These are phyloP conservation scores for Ceratobasidium sp. DNA, from an alignment of 1,284 basidiomycete genomes.

Conservation along the genomic window DNA sequence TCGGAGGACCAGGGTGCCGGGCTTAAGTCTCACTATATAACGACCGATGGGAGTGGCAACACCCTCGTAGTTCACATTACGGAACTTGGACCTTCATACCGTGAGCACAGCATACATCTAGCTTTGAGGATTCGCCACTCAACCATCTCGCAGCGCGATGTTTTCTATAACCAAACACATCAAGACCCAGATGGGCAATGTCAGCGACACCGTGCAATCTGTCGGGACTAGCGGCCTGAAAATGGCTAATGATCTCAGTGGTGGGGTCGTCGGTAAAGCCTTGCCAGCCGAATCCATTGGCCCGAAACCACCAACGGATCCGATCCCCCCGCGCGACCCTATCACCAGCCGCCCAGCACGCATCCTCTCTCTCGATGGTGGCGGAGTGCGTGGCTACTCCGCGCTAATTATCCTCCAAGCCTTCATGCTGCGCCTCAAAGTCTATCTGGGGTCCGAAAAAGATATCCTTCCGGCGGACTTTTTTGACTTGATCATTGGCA, in stretches of 20 bases:
- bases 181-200: conserved; percentile 7
- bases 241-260: not conserved
- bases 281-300: not conserved
- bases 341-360: not conserved
- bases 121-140: not conserved
- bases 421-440: conserved; percentile 33
- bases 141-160: not conserved
- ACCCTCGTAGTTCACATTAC: not conserved
- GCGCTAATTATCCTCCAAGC: conserved; percentile 36
- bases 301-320: not conserved
- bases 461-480: conserved; percentile 12
- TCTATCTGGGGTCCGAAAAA: not conserved
- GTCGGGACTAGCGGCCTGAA: conserved; percentile 3
- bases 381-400: conserved; percentile 45
- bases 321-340: conserved; percentile 12
- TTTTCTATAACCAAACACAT: conserved; percentile 16
- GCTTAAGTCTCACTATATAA: not conserved
- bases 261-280: not conserved
- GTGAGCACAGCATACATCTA: not conserved
- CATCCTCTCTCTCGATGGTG: conserved; percentile 43
- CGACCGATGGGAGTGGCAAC: not conserved
- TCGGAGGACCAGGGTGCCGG: conserved; percentile 5
- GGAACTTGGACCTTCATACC: not conserved
- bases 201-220: conserved; percentile 5
- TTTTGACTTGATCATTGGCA: conserved; percentile 38